Percentiles rank a stretch among this genome's conserved stretches.
Evolutionary conservation across 352 stramenopile species (phyloP).

Genomic region (Phytophthora pinifolia): DNA sequence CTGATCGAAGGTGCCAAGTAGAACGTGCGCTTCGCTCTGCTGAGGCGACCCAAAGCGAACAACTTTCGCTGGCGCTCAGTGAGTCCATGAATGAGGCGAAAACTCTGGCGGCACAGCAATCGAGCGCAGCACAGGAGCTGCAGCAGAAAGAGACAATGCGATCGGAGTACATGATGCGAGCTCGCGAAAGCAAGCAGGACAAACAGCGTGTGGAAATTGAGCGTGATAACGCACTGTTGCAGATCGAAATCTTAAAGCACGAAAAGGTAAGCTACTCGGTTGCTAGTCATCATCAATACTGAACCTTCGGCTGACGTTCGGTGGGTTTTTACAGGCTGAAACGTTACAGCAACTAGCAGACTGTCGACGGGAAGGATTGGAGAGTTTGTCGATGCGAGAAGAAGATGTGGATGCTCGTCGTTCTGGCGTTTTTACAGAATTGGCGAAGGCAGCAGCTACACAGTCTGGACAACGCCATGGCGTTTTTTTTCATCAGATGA

Average conservation of each 20-base stretch:
- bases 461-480: not conserved
- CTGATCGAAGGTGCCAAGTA: slow-evolving; percentile 42
- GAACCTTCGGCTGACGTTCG: not conserved
- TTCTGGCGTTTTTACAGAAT: slow-evolving; percentile 45
- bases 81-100: slow-evolving; percentile 56
- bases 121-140: slow-evolving; percentile 43
- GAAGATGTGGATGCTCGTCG: slow-evolving; percentile 63
- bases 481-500: not conserved
- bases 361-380: slow-evolving; percentile 40
- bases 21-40: slow-evolving; percentile 54
- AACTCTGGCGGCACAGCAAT: slow-evolving; percentile 48
- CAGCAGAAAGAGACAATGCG: slow-evolving; percentile 56
- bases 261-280: slow-evolving; percentile 34
- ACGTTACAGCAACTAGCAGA: slow-evolving; percentile 41
- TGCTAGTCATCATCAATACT: not conserved
- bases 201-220: slow-evolving; percentile 56
- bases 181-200: slow-evolving; percentile 46
- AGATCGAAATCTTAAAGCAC: slow-evolving; percentile 39
- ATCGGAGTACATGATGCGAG: slow-evolving; percentile 55
- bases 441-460: slow-evolving; percentile 16
- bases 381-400: slow-evolving; percentile 66
- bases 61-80: slow-evolving; percentile 49
- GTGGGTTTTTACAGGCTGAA: slow-evolving; percentile 21
- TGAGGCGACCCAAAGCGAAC: slow-evolving; percentile 56
- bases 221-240: slow-evolving; percentile 49